These are phyloP conservation scores for Beauveria sp. DNA, from an alignment of 2,329 filamentous ascomycete genomes.

Conservation along the genomic window DNA sequence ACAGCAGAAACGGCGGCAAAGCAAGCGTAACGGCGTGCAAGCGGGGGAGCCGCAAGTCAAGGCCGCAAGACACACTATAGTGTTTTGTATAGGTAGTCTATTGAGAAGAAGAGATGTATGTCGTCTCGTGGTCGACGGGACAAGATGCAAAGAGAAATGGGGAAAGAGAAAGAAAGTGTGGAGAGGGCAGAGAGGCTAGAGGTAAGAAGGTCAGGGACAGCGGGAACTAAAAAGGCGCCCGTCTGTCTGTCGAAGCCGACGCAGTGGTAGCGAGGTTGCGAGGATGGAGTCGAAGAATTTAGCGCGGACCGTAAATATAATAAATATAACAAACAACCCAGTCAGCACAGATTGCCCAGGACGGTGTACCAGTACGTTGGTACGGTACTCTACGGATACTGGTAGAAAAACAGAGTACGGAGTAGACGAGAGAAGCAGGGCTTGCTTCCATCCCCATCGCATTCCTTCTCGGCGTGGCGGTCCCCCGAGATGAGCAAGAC, in stretches of 20 bases:
- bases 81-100: neutral
- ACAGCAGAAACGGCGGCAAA: neutral
- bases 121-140: neutral
- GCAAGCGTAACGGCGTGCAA: neutral
- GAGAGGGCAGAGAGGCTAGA: conserved; percentile 1
- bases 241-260: conserved; percentile 1
- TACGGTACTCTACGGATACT: too few species aligned
- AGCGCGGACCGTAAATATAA: too few species aligned
- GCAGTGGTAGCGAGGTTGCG: neutral
- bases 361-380: too few species aligned
- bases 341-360: too few species aligned
- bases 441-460: conserved; percentile 5
- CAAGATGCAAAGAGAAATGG: conserved; percentile 5
- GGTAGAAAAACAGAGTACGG: too few species aligned
- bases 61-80: neutral
- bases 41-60: neutral
- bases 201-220: neutral
- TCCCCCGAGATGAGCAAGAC: conserved; percentile 9
- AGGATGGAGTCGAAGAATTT: too few species aligned
- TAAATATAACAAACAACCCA: too few species aligned
- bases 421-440: too few species aligned
- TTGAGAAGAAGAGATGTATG: neutral
- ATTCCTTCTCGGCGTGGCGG: conserved; percentile 10
- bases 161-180: conserved; percentile 8
- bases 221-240: conserved; percentile 12